Conservation (phyloP, 2,329 filamentous ascomycete species). For the Sclerotinia minor region DNA sequence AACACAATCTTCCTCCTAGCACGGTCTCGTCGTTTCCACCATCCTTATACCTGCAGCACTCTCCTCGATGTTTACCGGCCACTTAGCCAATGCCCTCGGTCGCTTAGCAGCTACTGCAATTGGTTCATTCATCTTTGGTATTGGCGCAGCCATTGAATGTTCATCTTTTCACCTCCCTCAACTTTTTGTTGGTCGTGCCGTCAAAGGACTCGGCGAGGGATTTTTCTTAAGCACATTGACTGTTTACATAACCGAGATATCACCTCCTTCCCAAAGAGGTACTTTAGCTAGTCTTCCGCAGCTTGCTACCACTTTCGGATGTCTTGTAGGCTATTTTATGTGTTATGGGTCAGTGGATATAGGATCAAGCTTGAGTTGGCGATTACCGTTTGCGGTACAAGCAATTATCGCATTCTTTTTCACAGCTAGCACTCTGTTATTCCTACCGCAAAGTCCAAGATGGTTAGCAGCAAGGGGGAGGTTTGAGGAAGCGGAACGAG, state of each 20-base stretch:
- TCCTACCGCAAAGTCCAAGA: constrained; percentile 56
- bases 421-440: constrained; percentile 43
- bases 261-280: constrained; percentile 52
- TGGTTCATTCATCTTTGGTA: constrained; percentile 52
- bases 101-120: constrained; percentile 51
- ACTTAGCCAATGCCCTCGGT: constrained; percentile 54
- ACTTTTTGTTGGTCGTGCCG: constrained; percentile 55
- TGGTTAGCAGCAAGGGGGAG: constrained; percentile 55
- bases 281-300: constrained; percentile 54
- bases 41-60: constrained; percentile 59
- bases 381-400: constrained; percentile 55
- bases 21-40: constrained; percentile 59
- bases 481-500: constrained; percentile 47
- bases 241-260: constrained; percentile 63
- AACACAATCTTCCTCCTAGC: constrained; percentile 30
- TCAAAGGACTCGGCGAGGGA: constrained; percentile 61
- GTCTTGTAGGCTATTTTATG: constrained; percentile 58
- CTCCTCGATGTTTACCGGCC: constrained; percentile 58
- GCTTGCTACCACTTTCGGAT: constrained; percentile 51
- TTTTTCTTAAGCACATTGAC: constrained; percentile 57
- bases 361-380: constrained; percentile 53
- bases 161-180: constrained; percentile 49
- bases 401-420: constrained; percentile 46
- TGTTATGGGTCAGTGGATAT: constrained; percentile 57
- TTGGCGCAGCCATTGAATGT: constrained; percentile 56